phyloP scores from a whole-genome alignment of 148 eudicot species.

The Polygonum maritimum region DNA sequence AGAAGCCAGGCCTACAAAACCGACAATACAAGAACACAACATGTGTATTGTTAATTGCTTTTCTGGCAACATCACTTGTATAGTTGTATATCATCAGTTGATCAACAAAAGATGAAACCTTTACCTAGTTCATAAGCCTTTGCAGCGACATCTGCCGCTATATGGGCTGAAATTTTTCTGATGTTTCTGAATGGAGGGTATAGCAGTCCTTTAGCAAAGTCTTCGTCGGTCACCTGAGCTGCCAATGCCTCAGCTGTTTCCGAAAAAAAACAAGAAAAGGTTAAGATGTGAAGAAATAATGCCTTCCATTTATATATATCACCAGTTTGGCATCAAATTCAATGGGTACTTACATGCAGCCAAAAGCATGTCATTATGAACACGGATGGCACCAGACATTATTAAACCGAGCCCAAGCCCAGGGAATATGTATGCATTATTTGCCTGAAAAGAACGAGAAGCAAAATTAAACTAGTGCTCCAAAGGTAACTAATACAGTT shows the following conservation, averaged over 20 bases:
- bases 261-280: not conserved
- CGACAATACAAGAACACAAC: not conserved
- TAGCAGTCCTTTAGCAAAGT: slow-evolving; percentile 62
- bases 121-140: slow-evolving; percentile 81
- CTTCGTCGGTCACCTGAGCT: slow-evolving; percentile 65
- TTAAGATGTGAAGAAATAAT: not conserved
- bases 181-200: slow-evolving; percentile 74
- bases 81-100: not conserved
- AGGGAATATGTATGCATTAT: slow-evolving; percentile 97
- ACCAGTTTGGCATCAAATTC: not conserved
- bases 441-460: slow-evolving; percentile 40
- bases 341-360: slow-evolving; percentile 74
- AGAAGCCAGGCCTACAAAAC: slow-evolving; percentile 15
- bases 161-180: slow-evolving; percentile 78
- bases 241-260: slow-evolving; percentile 87
- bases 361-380: slow-evolving; percentile 96
- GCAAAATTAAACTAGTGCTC: not conserved
- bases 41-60: not conserved
- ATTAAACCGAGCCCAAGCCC: slow-evolving; percentile 93
- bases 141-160: slow-evolving; percentile 94
- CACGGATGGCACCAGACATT: slow-evolving; percentile 96
- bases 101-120: slow-evolving; percentile 5
- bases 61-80: not conserved
- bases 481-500: not conserved
- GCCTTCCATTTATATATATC: not conserved